These are phyloP conservation scores for Dothistroma pini DNA, from an alignment of 2,329 filamentous ascomycete species.

Conservation along the genomic window DNA sequence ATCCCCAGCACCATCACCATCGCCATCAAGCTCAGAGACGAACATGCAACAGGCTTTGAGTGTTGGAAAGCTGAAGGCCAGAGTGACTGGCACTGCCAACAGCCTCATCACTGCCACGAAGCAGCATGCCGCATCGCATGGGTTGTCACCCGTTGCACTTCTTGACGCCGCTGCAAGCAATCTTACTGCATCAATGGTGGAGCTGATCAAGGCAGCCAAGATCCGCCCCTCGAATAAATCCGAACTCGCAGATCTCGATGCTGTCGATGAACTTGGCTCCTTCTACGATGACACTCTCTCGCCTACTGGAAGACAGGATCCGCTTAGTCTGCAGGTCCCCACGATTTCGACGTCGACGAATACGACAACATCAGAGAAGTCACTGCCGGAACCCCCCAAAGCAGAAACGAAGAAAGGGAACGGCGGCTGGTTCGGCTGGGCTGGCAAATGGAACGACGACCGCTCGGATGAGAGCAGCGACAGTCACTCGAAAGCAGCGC, in stretches of 20 bases:
- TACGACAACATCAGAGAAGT: not conserved
- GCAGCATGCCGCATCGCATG: constrained; percentile 78
- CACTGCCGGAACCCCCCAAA: not conserved
- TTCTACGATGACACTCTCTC: constrained; percentile 24
- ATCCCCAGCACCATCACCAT: constrained; percentile 31
- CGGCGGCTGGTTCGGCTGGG: constrained; percentile 26
- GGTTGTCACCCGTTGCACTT: constrained; percentile 87
- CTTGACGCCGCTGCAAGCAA: constrained; percentile 92
- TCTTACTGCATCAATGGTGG: constrained; percentile 78
- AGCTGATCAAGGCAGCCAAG: constrained; percentile 78
- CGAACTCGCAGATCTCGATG: constrained; percentile 24
- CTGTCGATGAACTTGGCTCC: constrained; percentile 22
- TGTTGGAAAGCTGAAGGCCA: constrained; percentile 59
- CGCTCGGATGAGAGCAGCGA: constrained; percentile 7
- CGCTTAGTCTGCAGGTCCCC: constrained; percentile 15
- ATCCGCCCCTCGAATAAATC: constrained; percentile 52
- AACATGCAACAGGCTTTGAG: constrained; percentile 34
- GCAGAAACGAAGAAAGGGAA: constrained; percentile 14
- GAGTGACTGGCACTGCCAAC: constrained; percentile 90
- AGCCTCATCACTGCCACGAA: constrained; percentile 92
- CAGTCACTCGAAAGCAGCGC: not conserved
- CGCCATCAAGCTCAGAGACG: constrained; percentile 25
- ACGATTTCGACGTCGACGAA: constrained; percentile 2
- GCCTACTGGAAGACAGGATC: constrained; percentile 6
- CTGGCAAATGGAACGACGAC: constrained; percentile 22